phyloP scores from a whole-genome alignment of 2,329 filamentous ascomycete genomes.

The Ustulina deusta region DNA sequence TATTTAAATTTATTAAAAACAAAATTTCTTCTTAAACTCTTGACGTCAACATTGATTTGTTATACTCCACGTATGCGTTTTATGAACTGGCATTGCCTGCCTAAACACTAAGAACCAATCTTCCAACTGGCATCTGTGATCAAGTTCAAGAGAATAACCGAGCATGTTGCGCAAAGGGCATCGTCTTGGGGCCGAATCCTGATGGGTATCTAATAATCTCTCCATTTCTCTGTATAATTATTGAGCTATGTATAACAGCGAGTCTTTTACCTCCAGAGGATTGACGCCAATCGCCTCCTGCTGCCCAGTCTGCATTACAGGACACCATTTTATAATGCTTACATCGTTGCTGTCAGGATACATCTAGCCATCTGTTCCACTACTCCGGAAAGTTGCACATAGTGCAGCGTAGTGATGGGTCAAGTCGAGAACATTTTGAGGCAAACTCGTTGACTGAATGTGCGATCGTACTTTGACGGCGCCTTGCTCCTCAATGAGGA shows the following conservation, averaged over 20 bases:
- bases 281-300: slow-evolving; percentile 5
- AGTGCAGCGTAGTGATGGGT: slow-evolving; percentile 96
- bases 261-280: slow-evolving; percentile 12
- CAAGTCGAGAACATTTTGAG: slow-evolving; percentile 91
- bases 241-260: slow-evolving; percentile 26
- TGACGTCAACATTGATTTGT: background rate
- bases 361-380: slow-evolving; percentile 83
- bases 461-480: slow-evolving; percentile 98
- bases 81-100: too few species aligned
- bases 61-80: too few species aligned
- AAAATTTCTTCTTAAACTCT: background rate
- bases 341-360: slow-evolving; percentile 1
- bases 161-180: background rate
- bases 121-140: slow-evolving; percentile 2
- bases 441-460: slow-evolving; percentile 93
- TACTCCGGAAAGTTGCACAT: slow-evolving; percentile 95
- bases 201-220: slow-evolving; percentile 34
- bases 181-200: background rate
- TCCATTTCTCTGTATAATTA: slow-evolving; percentile 26
- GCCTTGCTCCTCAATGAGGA: slow-evolving; percentile 96
- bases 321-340: slow-evolving; percentile 9
- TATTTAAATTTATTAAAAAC: too few species aligned
- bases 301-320: background rate
- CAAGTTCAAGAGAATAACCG: background rate
- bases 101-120: background rate